Evolutionary conservation across 2,329 filamentous ascomycete species (phyloP).

Genomic region (Paecilomyces sp.): DNA sequence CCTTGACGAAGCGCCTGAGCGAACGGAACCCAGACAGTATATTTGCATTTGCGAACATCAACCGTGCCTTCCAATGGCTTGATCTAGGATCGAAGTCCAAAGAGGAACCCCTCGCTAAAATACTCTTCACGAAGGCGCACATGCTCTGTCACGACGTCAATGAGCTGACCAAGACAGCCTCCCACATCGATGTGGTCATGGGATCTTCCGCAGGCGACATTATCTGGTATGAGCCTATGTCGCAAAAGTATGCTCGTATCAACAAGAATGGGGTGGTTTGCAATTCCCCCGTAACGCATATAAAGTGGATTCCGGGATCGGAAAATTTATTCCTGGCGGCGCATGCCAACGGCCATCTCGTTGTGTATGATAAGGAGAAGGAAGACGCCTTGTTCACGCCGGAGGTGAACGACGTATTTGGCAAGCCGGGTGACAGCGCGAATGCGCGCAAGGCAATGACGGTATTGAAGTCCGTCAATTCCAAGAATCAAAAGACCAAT

Average conservation of each 20-base stretch:
- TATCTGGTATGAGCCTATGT: slow-evolving; percentile 97
- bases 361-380: slow-evolving; percentile 97
- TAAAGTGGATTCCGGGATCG: slow-evolving; percentile 88
- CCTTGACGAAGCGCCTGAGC: slow-evolving; percentile 66
- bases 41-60: slow-evolving; percentile 92
- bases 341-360: slow-evolving; percentile 81
- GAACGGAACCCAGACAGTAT: slow-evolving; percentile 73
- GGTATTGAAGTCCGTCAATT: slow-evolving; percentile 85
- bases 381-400: slow-evolving; percentile 74
- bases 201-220: slow-evolving; percentile 95
- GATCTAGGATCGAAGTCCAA: slow-evolving; percentile 66
- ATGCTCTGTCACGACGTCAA: slow-evolving; percentile 94
- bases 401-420: slow-evolving; percentile 45
- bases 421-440: slow-evolving; percentile 19
- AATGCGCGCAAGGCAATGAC: slow-evolving; percentile 45
- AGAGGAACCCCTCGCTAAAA: slow-evolving; percentile 88
- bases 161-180: slow-evolving; percentile 65
- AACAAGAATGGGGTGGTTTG: slow-evolving; percentile 98
- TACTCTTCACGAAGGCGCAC: slow-evolving; percentile 93
- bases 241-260: slow-evolving; percentile 87
- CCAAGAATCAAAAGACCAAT: slow-evolving; percentile 87
- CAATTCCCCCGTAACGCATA: slow-evolving; percentile 72
- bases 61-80: slow-evolving; percentile 92
- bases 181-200: slow-evolving; percentile 86
- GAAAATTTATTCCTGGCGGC: slow-evolving; percentile 89